These are phyloP conservation scores for Fusarium acutatum DNA, from an alignment of 2,329 filamentous ascomycete genomes.

Conservation along the genomic window DNA sequence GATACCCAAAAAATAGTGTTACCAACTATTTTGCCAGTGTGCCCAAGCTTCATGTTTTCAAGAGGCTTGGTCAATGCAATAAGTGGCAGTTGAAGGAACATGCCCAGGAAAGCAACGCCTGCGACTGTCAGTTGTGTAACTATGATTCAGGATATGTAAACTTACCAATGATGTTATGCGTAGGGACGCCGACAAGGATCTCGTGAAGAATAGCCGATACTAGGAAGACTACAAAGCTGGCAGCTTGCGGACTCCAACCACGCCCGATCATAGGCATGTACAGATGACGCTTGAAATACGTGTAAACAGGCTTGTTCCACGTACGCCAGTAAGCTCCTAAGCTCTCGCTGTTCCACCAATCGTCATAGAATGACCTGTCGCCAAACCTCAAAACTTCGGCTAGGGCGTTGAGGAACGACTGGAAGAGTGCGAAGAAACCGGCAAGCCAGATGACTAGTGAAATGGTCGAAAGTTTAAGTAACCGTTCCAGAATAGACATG, in stretches of 20 bases:
- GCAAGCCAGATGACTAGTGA: conserved; percentile 96
- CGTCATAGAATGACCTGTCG: conserved; percentile 93
- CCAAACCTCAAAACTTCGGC: conserved; percentile 91
- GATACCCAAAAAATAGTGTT: conserved; percentile 97
- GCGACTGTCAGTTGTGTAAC: conserved; percentile 10
- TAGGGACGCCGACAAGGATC: conserved; percentile 90
- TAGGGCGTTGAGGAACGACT: conserved; percentile 88
- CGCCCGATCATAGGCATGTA: conserved; percentile 88
- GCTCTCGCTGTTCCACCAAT: conserved; percentile 96
- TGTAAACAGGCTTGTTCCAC: conserved; percentile 98
- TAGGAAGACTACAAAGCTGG: conserved; percentile 85
- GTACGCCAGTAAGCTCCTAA: conserved; percentile 91
- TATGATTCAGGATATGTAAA: background rate
- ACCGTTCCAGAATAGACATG: conserved; percentile 82
- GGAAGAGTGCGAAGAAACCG: conserved; percentile 96
- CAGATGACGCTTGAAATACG: conserved; percentile 95
- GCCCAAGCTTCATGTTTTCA: conserved; percentile 77
- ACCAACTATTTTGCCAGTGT: conserved; percentile 79
- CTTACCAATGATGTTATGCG: conserved; percentile 88
- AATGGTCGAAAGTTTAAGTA: conserved; percentile 96
- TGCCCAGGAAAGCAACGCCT: conserved; percentile 93
- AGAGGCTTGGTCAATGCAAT: conserved; percentile 83
- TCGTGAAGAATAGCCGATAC: conserved; percentile 92
- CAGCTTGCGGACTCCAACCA: conserved; percentile 75
- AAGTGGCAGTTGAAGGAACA: conserved; percentile 91